Conservation (phyloP, 495 filamentous ascomycete genomes). For the Patellaria atrata region DNA sequence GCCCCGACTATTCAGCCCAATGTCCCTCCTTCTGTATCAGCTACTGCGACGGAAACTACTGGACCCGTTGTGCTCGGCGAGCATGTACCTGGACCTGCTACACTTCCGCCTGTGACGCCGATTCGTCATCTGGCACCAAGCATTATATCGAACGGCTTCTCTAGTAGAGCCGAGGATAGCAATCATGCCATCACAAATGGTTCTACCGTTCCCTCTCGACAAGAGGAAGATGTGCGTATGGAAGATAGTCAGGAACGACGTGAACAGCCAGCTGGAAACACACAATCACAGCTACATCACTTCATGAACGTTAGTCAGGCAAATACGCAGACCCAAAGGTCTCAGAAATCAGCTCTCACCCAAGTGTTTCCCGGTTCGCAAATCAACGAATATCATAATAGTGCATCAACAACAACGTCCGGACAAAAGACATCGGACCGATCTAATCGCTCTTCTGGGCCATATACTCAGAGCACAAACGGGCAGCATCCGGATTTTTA, state of each 20-base stretch:
- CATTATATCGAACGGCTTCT: slow-evolving; percentile 37
- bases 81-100: slow-evolving; percentile 29
- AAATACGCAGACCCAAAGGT: slow-evolving; percentile 36
- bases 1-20: slow-evolving; percentile 23
- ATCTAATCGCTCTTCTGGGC: slow-evolving; percentile 26
- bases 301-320: slow-evolving; percentile 22
- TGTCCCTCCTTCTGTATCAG: slow-evolving; percentile 35
- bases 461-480: slow-evolving; percentile 49
- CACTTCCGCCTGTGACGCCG: slow-evolving; percentile 39
- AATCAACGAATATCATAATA: slow-evolving; percentile 60
- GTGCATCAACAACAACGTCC: slow-evolving; percentile 60
- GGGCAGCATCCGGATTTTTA: slow-evolving; percentile 30
- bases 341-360: slow-evolving; percentile 61
- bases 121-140: slow-evolving; percentile 31
- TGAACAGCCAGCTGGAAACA: slow-evolving; percentile 35
- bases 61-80: slow-evolving; percentile 50
- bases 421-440: slow-evolving; percentile 43
- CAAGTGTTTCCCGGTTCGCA: slow-evolving; percentile 63
- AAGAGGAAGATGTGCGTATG: slow-evolving; percentile 42
- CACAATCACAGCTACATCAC: slow-evolving; percentile 23
- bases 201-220: slow-evolving; percentile 42
- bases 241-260: slow-evolving; percentile 37
- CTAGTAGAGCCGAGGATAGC: slow-evolving; percentile 35
- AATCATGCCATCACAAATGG: slow-evolving; percentile 50
- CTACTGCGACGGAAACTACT: slow-evolving; percentile 28